These are phyloP conservation scores for Phyllosticta capitalensis DNA, from an alignment of 2,329 filamentous ascomycete genomes.

Conservation along the genomic window DNA sequence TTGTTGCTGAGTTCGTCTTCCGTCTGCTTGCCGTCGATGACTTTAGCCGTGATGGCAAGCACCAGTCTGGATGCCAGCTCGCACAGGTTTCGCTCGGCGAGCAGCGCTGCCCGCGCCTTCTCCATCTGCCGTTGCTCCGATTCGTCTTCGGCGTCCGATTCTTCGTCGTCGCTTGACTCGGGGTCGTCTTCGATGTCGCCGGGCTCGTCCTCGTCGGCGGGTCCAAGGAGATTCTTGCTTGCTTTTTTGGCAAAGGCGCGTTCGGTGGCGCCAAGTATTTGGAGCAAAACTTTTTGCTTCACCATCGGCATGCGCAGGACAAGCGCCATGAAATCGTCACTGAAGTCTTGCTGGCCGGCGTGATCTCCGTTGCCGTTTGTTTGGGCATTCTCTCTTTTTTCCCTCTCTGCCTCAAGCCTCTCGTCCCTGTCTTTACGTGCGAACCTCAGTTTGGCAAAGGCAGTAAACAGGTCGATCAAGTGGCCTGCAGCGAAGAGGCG, in stretches of 20 bases:
- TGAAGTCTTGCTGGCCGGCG: slow-evolving; percentile 26
- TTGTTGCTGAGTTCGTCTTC: slow-evolving; percentile 12
- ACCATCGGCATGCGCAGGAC: slow-evolving; percentile 59
- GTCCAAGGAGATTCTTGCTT: slow-evolving; percentile 22
- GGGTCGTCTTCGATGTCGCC: slow-evolving; percentile 58
- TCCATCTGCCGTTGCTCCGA: slow-evolving; percentile 24
- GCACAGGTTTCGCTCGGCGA: slow-evolving; percentile 78
- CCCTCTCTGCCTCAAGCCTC: background rate
- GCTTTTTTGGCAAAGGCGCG: slow-evolving; percentile 45
- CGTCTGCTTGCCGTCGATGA: slow-evolving; percentile 48
- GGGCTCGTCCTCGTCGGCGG: slow-evolving; percentile 57
- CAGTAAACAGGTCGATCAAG: slow-evolving; percentile 71
- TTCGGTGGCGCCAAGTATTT: slow-evolving; percentile 70
- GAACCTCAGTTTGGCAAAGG: slow-evolving; percentile 61
- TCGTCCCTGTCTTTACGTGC: slow-evolving; percentile 22
- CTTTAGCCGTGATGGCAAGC: slow-evolving; percentile 63
- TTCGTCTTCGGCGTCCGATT: slow-evolving; percentile 21
- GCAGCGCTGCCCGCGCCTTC: slow-evolving; percentile 41
- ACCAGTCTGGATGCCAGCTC: slow-evolving; percentile 79
- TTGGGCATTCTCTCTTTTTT: background rate
- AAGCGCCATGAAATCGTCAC: slow-evolving; percentile 49
- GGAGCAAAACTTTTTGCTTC: slow-evolving; percentile 56
- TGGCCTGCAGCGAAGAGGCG: slow-evolving; percentile 65
- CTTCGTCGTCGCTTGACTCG: slow-evolving; percentile 48
- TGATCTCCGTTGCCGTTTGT: slow-evolving; percentile 18